Conservation (phyloP, 768 basidiomycete genomes). For the Gyrodon lividus region DNA sequence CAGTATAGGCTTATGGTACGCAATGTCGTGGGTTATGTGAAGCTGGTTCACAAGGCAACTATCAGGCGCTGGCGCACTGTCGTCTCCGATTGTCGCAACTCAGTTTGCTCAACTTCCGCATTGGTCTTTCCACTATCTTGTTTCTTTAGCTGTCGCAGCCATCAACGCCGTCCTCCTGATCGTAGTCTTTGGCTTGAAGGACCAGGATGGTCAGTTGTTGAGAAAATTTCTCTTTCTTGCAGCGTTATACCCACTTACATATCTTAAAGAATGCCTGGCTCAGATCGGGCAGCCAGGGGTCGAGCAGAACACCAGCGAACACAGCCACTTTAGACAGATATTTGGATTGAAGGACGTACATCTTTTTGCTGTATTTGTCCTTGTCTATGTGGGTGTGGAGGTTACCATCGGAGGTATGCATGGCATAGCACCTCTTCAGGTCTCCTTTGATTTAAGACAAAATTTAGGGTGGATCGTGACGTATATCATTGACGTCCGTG, state of each 20-base stretch:
- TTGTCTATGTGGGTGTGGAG: slow-evolving; percentile 71
- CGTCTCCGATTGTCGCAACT: slow-evolving; percentile 74
- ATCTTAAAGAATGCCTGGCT: slow-evolving; percentile 46
- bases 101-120: slow-evolving; percentile 64
- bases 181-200: slow-evolving; percentile 63
- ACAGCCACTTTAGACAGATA: slow-evolving; percentile 49
- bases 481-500: slow-evolving; percentile 44
- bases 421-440: not conserved
- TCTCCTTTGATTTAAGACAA: not conserved
- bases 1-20: slow-evolving; percentile 34
- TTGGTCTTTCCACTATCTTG: slow-evolving; percentile 82
- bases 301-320: slow-evolving; percentile 36
- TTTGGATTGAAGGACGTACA: slow-evolving; percentile 54
- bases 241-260: slow-evolving; percentile 2
- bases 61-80: slow-evolving; percentile 65
- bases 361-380: slow-evolving; percentile 58
- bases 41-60: slow-evolving; percentile 3
- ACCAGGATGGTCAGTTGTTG: slow-evolving; percentile 56
- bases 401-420: slow-evolving; percentile 45
- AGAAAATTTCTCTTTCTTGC: not conserved
- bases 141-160: slow-evolving; percentile 64
- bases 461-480: slow-evolving; percentile 69
- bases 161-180: slow-evolving; percentile 52
- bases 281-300: slow-evolving; percentile 49
- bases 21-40: not conserved